Evolutionary conservation across 768 basidiomycete genomes (phyloP).

Genomic region (Termitomyces sp.): DNA sequence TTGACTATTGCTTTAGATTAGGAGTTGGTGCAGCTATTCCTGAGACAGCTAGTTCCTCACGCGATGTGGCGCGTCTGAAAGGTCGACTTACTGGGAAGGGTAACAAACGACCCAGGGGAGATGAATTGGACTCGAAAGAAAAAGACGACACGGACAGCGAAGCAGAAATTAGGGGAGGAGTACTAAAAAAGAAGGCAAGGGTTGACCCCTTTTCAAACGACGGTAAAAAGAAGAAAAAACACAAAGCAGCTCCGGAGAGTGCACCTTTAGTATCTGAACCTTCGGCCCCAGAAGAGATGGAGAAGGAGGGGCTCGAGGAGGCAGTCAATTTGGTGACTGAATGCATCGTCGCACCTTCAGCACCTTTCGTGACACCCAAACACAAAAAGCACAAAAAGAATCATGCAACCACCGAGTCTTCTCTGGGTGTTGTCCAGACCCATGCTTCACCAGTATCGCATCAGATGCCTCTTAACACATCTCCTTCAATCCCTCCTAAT

Average conservation of each 20-base stretch:
- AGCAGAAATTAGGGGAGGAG: slow-evolving; percentile 54
- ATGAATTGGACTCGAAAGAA: slow-evolving; percentile 26
- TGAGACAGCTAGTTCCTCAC: slow-evolving; percentile 36
- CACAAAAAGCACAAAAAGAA: slow-evolving; percentile 5
- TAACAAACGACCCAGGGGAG: slow-evolving; percentile 44
- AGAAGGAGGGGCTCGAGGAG: slow-evolving; percentile 2
- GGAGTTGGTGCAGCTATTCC: slow-evolving; percentile 72
- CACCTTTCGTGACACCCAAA: slow-evolving; percentile 3
- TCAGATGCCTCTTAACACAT: background rate
- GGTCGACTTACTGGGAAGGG: slow-evolving; percentile 48
- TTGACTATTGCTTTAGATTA: slow-evolving; percentile 39
- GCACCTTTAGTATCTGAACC: background rate
- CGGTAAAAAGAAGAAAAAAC: slow-evolving; percentile 38
- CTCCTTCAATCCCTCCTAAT: background rate
- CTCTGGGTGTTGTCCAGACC: background rate
- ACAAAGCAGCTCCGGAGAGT: slow-evolving; percentile 5
- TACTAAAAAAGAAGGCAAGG: slow-evolving; percentile 56
- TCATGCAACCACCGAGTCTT: background rate
- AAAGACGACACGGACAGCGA: slow-evolving; percentile 39
- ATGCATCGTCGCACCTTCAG: background rate
- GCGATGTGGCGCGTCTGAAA: slow-evolving; percentile 62
- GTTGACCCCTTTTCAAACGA: slow-evolving; percentile 53
- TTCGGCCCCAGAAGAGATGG: background rate
- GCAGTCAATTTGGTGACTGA: slow-evolving; percentile 1
- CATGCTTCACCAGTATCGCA: background rate